These are phyloP conservation scores for Daldinia grandis DNA, from an alignment of 495 filamentous ascomycete genomes.

Conservation along the genomic window DNA sequence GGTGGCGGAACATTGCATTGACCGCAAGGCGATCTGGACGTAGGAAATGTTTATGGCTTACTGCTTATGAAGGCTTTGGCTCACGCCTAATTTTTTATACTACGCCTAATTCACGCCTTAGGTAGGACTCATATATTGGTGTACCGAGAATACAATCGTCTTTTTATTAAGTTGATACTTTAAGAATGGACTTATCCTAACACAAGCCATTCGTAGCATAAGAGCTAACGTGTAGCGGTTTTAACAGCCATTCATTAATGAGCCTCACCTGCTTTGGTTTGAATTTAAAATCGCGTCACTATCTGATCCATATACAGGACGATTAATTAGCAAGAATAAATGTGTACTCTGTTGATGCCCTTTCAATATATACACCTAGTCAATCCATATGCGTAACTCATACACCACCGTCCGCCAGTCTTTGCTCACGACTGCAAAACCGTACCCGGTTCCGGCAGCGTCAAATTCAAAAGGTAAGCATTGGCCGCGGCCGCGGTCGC, in stretches of 20 bases:
- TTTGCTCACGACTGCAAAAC: slow-evolving; percentile 12
- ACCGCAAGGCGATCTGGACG: slow-evolving; percentile 8
- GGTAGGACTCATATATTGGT: slow-evolving; percentile 19
- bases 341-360: not conserved
- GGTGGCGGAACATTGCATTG: slow-evolving; percentile 4
- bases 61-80: slow-evolving; percentile 25
- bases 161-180: not conserved
- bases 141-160: slow-evolving; percentile 7
- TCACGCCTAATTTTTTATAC: slow-evolving; percentile 24
- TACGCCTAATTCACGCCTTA: slow-evolving; percentile 11
- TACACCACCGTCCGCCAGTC: not conserved
- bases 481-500: slow-evolving; percentile 34
- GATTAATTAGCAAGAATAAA: not conserved
- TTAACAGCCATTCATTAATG: too few relatives aligned
- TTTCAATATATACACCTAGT: not conserved
- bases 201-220: too few relatives aligned
- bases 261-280: not conserved
- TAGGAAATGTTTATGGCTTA: slow-evolving; percentile 20
- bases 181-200: too few relatives aligned
- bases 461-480: slow-evolving; percentile 39
- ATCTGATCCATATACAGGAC: not conserved
- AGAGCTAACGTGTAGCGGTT: too few relatives aligned
- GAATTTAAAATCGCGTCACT: not conserved
- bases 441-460: slow-evolving; percentile 40
- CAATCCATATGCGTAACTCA: not conserved